Conservation (phyloP, 1,284 basidiomycete genomes). For the Papiliotrema flavescens region DNA sequence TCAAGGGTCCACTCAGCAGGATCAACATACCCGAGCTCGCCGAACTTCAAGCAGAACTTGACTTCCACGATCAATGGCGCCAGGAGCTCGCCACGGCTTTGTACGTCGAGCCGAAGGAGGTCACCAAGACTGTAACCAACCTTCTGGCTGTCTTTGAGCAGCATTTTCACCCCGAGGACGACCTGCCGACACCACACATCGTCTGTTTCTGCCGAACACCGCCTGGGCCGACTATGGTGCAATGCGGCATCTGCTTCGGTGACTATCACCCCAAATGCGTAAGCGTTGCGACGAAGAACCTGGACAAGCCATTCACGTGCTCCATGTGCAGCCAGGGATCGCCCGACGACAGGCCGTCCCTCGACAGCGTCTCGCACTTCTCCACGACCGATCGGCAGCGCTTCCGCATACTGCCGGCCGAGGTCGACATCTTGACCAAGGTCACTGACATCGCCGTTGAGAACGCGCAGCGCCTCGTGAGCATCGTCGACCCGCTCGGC, state of each 20-base stretch:
- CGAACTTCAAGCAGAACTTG: constrained; percentile 33
- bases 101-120: constrained; percentile 12
- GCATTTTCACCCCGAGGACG: constrained; percentile 30
- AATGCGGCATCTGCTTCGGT: constrained; percentile 27
- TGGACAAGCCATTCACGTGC: constrained; percentile 29
- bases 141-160: constrained; percentile 24
- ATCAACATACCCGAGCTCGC: constrained; percentile 37
- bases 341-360: constrained; percentile 28
- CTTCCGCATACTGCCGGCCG: constrained; percentile 28
- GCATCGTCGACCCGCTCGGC: constrained; percentile 18
- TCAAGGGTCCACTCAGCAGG: constrained; percentile 21
- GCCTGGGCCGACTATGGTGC: constrained; percentile 24
- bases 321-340: constrained; percentile 35
- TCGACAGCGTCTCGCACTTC: constrained; percentile 19
- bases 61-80: constrained; percentile 29
- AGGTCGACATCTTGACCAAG: constrained; percentile 11
- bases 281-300: constrained; percentile 20
- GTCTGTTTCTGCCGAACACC: constrained; percentile 35
- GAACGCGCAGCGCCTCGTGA: constrained; percentile 19
- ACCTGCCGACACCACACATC: constrained; percentile 19
- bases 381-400: constrained; percentile 21
- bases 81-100: constrained; percentile 16
- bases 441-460: constrained; percentile 21
- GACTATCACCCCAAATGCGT: constrained; percentile 42
- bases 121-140: constrained; percentile 20